Conservation (phyloP, 2,329 filamentous ascomycete species). For the Pseudogymnoascus sp. region DNA sequence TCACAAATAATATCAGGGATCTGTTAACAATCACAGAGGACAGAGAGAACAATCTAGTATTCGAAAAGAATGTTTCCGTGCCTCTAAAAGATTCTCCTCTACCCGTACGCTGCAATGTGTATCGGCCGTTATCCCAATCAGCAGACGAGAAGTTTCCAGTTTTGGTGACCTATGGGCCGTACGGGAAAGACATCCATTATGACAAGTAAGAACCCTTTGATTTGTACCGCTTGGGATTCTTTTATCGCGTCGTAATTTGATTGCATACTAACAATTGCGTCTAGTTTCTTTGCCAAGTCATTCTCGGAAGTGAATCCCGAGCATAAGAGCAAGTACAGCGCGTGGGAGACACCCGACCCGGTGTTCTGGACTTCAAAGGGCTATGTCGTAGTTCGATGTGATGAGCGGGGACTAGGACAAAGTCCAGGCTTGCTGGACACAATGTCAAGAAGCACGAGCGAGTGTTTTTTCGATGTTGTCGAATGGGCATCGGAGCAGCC, state of each 20-base stretch:
- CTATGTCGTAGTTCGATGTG: conserved; percentile 38
- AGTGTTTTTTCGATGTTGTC: conserved; percentile 45
- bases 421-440: conserved; percentile 46
- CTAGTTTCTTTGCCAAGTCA: conserved; percentile 43
- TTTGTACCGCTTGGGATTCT: background rate
- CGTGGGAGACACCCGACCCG: conserved; percentile 40
- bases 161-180: conserved; percentile 65
- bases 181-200: conserved; percentile 67
- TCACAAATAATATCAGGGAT: conserved; percentile 14
- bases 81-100: conserved; percentile 35
- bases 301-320: conserved; percentile 39
- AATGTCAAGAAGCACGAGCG: conserved; percentile 46
- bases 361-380: conserved; percentile 37
- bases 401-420: conserved; percentile 46
- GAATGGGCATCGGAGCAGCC: conserved; percentile 45
- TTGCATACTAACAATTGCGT: conserved; percentile 4
- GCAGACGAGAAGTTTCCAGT: conserved; percentile 45
- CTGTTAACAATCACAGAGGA: conserved; percentile 17
- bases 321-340: conserved; percentile 35
- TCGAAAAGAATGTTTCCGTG: conserved; percentile 43
- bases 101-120: conserved; percentile 44
- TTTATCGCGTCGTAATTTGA: background rate
- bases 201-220: conserved; percentile 33
- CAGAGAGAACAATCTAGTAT: conserved; percentile 28
- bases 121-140: conserved; percentile 36